Conservation (phyloP, 257 asterid genomes). For the Haberlea rhodopensis region DNA sequence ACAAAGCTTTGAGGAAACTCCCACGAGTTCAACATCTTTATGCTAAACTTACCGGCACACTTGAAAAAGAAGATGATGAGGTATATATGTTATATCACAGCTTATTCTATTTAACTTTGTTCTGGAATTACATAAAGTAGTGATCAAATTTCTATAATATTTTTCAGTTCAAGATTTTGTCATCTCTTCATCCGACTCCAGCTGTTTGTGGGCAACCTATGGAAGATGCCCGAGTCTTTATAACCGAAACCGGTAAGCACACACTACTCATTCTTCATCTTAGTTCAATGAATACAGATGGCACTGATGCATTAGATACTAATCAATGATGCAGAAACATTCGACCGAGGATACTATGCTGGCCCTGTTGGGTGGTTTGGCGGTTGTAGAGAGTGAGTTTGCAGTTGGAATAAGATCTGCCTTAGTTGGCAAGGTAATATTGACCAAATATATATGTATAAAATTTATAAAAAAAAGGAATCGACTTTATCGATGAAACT, state of each 20-base stretch:
- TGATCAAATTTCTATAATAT: slow-evolving; percentile 14
- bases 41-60: slow-evolving; percentile 65
- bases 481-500: slow-evolving; percentile 8
- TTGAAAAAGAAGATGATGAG: slow-evolving; percentile 81
- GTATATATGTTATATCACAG: slow-evolving; percentile 27
- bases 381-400: slow-evolving; percentile 92
- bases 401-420: slow-evolving; percentile 98
- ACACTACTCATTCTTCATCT: slow-evolving; percentile 2
- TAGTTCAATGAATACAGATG: background rate
- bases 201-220: slow-evolving; percentile 97
- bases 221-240: slow-evolving; percentile 78
- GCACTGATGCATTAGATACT: background rate
- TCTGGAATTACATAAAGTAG: background rate
- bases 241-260: slow-evolving; percentile 68
- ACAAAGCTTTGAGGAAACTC: slow-evolving; percentile 80
- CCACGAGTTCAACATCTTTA: slow-evolving; percentile 92
- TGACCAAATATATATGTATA: slow-evolving; percentile 20
- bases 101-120: background rate
- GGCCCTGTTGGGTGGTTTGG: slow-evolving; percentile 99
- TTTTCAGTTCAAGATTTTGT: slow-evolving; percentile 78
- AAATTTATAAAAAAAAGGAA: background rate
- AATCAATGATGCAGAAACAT: slow-evolving; percentile 55
- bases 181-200: slow-evolving; percentile 96
- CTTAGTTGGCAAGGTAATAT: slow-evolving; percentile 83
- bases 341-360: slow-evolving; percentile 98